Evolutionary conservation across 163 green algal species (phyloP).

Genomic region (Prototheca wickerhamii): DNA sequence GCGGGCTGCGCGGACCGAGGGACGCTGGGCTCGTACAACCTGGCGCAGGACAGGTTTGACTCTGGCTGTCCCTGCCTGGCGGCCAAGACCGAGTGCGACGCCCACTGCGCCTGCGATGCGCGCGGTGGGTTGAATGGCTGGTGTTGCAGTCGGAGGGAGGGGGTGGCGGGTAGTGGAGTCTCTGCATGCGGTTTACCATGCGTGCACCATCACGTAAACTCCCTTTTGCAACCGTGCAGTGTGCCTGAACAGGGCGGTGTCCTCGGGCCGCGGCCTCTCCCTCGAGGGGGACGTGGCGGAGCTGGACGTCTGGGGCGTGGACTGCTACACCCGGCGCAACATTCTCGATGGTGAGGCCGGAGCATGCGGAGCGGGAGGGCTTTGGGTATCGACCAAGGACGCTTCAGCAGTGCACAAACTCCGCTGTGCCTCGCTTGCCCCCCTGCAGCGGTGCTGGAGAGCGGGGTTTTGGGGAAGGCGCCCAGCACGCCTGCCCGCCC

Average conservation of each 20-base stretch:
- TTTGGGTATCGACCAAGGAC: not conserved
- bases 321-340: slow-evolving; percentile 74
- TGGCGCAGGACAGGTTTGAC: slow-evolving; percentile 30
- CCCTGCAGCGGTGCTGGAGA: slow-evolving; percentile 38
- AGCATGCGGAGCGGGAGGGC: not conserved
- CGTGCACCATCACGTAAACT: not conserved
- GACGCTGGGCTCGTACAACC: not conserved
- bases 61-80: slow-evolving; percentile 40
- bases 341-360: slow-evolving; percentile 46
- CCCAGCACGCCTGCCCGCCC: not conserved
- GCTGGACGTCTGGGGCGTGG: slow-evolving; percentile 71
- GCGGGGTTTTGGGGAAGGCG: slow-evolving; percentile 29
- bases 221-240: not conserved
- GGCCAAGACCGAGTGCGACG: slow-evolving; percentile 44
- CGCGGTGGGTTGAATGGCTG: slow-evolving; percentile 5
- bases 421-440: not conserved
- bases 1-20: slow-evolving; percentile 21
- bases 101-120: slow-evolving; percentile 23
- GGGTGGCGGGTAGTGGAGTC: not conserved
- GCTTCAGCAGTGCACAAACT: not conserved
- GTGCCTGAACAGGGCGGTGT: slow-evolving; percentile 46
- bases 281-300: slow-evolving; percentile 55
- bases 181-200: not conserved
- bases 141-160: not conserved
- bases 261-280: slow-evolving; percentile 19